phyloP scores from a whole-genome alignment of 164 flowering plant species.

The Paratinospora sagittata region DNA sequence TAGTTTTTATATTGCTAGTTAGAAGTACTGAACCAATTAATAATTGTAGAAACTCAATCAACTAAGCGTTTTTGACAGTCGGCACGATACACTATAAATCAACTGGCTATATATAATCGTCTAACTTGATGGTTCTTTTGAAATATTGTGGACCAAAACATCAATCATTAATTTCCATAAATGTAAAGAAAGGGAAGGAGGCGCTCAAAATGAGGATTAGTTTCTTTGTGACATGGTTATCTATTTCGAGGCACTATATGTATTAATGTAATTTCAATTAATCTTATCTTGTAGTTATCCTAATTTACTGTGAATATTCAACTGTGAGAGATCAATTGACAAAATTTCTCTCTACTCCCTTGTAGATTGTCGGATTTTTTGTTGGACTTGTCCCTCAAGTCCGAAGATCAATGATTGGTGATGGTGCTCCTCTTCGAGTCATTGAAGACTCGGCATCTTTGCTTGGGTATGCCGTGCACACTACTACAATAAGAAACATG shows the following conservation, averaged over 20 bases:
- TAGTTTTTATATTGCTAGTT: too few relatives aligned
- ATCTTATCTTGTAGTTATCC: not conserved
- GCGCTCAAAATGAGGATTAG: too few relatives aligned
- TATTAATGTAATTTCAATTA: not conserved
- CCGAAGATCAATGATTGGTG: slow-evolving; percentile 45
- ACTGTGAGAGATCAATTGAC: not conserved
- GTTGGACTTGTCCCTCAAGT: slow-evolving; percentile 51
- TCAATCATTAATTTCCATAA: too few relatives aligned
- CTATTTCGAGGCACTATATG: not conserved
- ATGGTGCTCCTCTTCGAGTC: slow-evolving; percentile 60
- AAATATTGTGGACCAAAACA: too few relatives aligned
- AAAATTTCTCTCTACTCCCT: slow-evolving; percentile 6
- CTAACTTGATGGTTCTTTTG: too few relatives aligned
- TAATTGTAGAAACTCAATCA: too few relatives aligned
- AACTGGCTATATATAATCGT: too few relatives aligned
- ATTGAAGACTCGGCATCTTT: slow-evolving; percentile 47
- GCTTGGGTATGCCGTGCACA: slow-evolving; percentile 40
- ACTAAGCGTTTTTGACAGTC: too few relatives aligned
- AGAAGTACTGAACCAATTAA: too few relatives aligned
- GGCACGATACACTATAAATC: too few relatives aligned
- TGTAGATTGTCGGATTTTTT: slow-evolving; percentile 53
- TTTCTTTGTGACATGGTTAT: not conserved
- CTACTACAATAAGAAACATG: not conserved
- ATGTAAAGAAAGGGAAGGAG: too few relatives aligned
- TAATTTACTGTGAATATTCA: not conserved